These are phyloP conservation scores for Benincasa hispida DNA, from an alignment of 306 rosid genomes.

Conservation along the genomic window DNA sequence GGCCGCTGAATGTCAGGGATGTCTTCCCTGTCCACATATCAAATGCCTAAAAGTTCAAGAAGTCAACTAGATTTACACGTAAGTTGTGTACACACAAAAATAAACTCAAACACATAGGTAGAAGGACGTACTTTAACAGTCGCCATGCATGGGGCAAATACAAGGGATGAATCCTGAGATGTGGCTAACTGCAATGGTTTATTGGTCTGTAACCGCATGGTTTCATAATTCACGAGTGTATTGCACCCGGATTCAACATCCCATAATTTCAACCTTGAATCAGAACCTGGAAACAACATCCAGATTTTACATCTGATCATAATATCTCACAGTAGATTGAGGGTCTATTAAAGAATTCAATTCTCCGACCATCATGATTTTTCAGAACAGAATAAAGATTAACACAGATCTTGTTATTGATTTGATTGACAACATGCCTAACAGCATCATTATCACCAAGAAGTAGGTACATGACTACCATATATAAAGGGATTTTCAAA, in stretches of 20 bases:
- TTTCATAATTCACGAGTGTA: conserved; percentile 91
- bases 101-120: not conserved
- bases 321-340: not conserved
- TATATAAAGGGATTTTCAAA: not conserved
- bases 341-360: not conserved
- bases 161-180: conserved; percentile 45
- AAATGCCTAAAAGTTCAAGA: conserved; percentile 49
- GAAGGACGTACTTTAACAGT: conserved; percentile 51
- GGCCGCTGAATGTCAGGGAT: conserved; percentile 51
- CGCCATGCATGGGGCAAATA: conserved; percentile 95
- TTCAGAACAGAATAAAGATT: not conserved
- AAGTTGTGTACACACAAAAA: not conserved
- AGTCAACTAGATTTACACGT: conserved; percentile 2
- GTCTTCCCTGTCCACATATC: conserved; percentile 82
- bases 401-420: not conserved
- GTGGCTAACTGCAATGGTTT: conserved; percentile 90
- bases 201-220: conserved; percentile 68
- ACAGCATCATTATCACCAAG: not conserved
- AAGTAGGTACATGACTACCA: not conserved
- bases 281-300: conserved; percentile 53
- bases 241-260: conserved; percentile 83
- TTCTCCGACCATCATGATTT: not conserved
- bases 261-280: conserved; percentile 91
- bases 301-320: not conserved
- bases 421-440: not conserved